Percentiles rank a stretch among this genome's conserved stretches.
Evolutionary conservation across 192 early-diverging fungal genomes (phyloP).

Genomic region (Entophlyctis luteolus): DNA sequence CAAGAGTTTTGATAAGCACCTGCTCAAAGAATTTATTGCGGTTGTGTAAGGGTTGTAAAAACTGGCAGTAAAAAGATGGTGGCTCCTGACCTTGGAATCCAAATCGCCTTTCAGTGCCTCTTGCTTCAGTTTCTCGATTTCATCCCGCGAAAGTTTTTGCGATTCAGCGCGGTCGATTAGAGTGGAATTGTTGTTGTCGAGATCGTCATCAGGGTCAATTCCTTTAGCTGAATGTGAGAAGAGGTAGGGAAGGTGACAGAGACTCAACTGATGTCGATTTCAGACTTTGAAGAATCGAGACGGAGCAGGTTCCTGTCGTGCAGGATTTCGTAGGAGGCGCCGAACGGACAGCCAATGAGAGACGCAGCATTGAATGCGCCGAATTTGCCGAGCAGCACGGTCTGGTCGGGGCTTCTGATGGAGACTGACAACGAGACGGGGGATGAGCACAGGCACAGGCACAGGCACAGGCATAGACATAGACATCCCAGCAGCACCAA

Average conservation of each 20-base stretch:
- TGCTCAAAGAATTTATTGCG: conserved; percentile 53
- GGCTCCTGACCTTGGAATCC: neutral
- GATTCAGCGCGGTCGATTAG: conserved; percentile 66
- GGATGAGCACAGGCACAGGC: neutral
- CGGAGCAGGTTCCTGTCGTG: conserved; percentile 36
- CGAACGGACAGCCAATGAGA: conserved; percentile 75
- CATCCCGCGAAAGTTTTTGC: conserved; percentile 72
- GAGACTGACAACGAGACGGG: neutral
- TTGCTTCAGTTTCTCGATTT: conserved; percentile 75
- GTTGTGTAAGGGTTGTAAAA: neutral
- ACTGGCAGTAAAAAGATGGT: neutral
- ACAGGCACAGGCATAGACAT: too few relatives aligned
- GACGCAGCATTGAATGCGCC: conserved; percentile 73
- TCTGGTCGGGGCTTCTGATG: neutral
- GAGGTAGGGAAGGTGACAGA: too few relatives aligned
- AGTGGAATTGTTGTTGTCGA: conserved; percentile 74
- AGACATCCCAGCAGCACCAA: conserved; percentile 39
- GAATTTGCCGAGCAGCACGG: conserved; percentile 76
- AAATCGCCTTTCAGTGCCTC: conserved; percentile 60
- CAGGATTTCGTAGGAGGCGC: conserved; percentile 77
- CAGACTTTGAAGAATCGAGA: neutral
- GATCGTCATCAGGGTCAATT: conserved; percentile 54
- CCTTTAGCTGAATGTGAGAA: too few relatives aligned
- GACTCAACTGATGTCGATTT: neutral
- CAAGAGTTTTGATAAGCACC: conserved; percentile 72